Evolutionary conservation across 192 early-diverging fungal species (phyloP), one percentile per base, ranked within the genome.

Genomic region (Podila epicladia): DNA sequence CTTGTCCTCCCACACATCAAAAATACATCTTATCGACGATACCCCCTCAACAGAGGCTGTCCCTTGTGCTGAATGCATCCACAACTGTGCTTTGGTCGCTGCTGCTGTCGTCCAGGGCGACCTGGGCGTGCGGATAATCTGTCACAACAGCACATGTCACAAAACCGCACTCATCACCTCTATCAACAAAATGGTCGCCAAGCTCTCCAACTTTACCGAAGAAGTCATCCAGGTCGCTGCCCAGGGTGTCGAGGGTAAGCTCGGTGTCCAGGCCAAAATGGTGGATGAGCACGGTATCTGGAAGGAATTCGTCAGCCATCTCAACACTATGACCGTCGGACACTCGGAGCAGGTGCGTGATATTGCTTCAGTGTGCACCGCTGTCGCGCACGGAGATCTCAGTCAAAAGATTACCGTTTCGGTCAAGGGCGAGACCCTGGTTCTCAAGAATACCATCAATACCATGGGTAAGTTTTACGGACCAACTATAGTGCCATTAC

Each of bases 391-490:
- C 50, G 92, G 92, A n/a, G 92, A 93, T 82, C 82, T 93, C 37
- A 92, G 88, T 50, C 85, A 88, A 77, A 90, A 91, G 62, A 91
- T 95, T 24, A 87, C 85, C 1, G 90, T 91, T 0, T 87, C 85
- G 61, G 90, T 92, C 12, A 87, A 89, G 67, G 94, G 94, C 28
- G 94, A 95, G 69, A 93, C 92, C 35, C 82, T 87, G n/a, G 86
- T 91, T 26, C 78, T 92, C 48, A 91, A 91, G 64, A 85, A 87
- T n/a, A 91, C 88, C 2, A 89, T 91, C 78, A 91, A 91, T 71
- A 75, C 73, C 5, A 87, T 91, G 88, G 53, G 53, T 55, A 55
- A 55, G 24, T n/a, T 55, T 55, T 55, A 26, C 92, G 35, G 6
- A 37, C 4, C 62, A 83, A 86, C 82, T 15, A 75, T 73, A 45